Conservation (phyloP, 345 rosid species). For the Erucastrum elatum region DNA sequence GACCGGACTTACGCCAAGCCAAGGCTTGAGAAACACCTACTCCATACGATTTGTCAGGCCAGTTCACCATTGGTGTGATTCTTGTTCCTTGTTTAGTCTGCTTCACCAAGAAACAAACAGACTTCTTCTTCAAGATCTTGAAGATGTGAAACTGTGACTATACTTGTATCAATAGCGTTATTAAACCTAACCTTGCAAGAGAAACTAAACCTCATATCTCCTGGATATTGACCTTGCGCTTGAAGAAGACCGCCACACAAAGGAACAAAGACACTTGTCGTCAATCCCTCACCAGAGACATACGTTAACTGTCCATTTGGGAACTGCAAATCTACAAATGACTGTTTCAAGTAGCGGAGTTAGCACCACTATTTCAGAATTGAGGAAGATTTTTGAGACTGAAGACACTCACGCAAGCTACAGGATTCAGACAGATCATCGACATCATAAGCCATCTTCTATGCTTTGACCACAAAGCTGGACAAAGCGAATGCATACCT, state of each 20-base stretch:
- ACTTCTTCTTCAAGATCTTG: background rate
- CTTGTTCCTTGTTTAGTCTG: constrained; percentile 94
- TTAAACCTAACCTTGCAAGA: constrained; percentile 65
- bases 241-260: constrained; percentile 89
- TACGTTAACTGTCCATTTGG: constrained; percentile 93
- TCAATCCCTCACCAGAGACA: constrained; percentile 87
- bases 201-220: constrained; percentile 94
- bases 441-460: constrained; percentile 98
- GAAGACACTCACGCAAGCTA: constrained; percentile 73
- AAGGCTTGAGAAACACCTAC: constrained; percentile 74
- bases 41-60: constrained; percentile 88
- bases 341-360: constrained; percentile 44
- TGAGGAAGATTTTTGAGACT: background rate
- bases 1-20: constrained; percentile 95
- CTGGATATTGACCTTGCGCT: constrained; percentile 97
- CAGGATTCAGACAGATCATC: constrained; percentile 89
- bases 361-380: background rate
- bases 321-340: constrained; percentile 91
- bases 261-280: constrained; percentile 87
- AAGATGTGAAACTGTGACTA: background rate
- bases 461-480: constrained; percentile 97
- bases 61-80: constrained; percentile 79
- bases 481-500: constrained; percentile 96
- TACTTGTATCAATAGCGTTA: background rate
- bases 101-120: constrained; percentile 16